Percentiles rank a stretch among this genome's conserved stretches.
Evolutionary conservation across 1,284 basidiomycete genomes (phyloP).

Genomic region (Cryptococcus floricola): DNA sequence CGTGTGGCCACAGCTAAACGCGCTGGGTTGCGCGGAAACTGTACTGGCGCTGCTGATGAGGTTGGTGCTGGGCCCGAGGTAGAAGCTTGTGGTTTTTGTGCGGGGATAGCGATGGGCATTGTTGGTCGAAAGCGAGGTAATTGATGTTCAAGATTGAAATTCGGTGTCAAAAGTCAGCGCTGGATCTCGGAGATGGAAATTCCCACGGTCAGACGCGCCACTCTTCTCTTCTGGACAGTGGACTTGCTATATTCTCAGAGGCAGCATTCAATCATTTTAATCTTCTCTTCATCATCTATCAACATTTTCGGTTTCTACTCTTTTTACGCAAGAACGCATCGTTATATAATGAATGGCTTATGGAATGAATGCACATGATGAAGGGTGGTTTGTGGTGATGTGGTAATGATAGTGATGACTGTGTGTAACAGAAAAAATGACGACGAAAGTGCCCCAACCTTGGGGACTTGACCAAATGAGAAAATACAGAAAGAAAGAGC

Average conservation of each 20-base stretch:
- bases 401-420: background rate
- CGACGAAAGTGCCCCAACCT: background rate
- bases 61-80: background rate
- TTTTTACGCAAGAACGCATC: background rate
- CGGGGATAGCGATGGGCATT: background rate
- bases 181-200: too few species aligned
- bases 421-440: background rate
- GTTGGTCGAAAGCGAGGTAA: background rate
- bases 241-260: too few species aligned
- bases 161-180: too few species aligned
- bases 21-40: background rate
- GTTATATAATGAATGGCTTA: constrained; percentile 1
- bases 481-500: constrained; percentile 1
- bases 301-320: too few species aligned
- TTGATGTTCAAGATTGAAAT: too few species aligned
- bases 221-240: too few species aligned
- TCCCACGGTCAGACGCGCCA: too few species aligned
- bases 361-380: background rate
- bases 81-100: background rate
- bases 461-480: background rate
- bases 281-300: too few species aligned
- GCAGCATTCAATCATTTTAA: too few species aligned
- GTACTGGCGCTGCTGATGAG: too few species aligned
- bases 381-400: too few species aligned
- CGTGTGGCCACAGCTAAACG: background rate